These are phyloP conservation scores for Ceratobasidium sp. DNA, from an alignment of 1,284 basidiomycete species.

Conservation along the genomic window DNA sequence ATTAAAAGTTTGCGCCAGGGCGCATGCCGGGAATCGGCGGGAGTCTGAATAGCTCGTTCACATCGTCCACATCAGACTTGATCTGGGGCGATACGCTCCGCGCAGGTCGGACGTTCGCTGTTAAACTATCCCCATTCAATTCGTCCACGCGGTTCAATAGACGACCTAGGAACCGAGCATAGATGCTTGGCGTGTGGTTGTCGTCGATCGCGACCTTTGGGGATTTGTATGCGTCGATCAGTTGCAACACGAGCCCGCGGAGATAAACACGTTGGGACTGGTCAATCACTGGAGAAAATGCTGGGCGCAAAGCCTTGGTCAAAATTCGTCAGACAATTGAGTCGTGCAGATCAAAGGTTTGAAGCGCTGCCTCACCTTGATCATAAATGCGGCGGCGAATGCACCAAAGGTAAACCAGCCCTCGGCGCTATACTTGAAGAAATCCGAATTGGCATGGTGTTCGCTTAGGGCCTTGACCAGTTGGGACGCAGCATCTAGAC, in stretches of 20 bases:
- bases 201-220: conserved; percentile 15
- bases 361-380: conserved; percentile 12
- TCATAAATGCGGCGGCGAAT: conserved; percentile 32
- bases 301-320: conserved; percentile 19
- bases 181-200: conserved; percentile 27
- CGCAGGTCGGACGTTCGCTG: not conserved
- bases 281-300: conserved; percentile 3
- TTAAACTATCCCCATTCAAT: conserved; percentile 2
- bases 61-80: not conserved
- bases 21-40: conserved; percentile 5
- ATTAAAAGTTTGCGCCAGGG: not conserved
- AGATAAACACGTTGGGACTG: not conserved
- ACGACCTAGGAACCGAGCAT: conserved; percentile 17
- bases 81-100: not conserved
- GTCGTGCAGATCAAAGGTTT: not conserved
- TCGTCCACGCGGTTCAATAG: conserved; percentile 27
- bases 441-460: conserved; percentile 26
- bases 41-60: conserved; percentile 12
- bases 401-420: conserved; percentile 37
- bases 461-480: conserved; percentile 29
- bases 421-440: conserved; percentile 33
- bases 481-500: conserved; percentile 21
- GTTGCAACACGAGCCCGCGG: conserved; percentile 9
- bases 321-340: not conserved
- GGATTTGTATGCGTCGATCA: conserved; percentile 22